A percentile compares a stretch with the other conserved stretches of the same genome.
Evolutionary conservation across 352 stramenopile species (phyloP).

Genomic region (Aphanomyces euteiches): DNA sequence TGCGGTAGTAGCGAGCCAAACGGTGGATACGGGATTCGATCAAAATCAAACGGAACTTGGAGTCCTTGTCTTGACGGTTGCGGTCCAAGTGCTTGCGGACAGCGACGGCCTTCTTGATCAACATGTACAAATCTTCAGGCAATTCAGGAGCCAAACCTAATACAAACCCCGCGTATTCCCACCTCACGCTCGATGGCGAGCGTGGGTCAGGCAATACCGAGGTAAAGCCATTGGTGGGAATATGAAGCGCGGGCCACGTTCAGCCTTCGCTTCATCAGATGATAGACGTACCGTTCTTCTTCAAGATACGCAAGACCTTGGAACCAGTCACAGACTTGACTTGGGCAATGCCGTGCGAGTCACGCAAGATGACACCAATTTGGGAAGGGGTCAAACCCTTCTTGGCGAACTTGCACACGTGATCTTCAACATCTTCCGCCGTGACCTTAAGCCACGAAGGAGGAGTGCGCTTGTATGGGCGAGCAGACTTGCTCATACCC

Average conservation of each 20-base stretch:
- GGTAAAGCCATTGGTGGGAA: conserved; percentile 15
- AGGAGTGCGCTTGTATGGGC: conserved; percentile 98
- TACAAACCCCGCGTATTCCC: conserved; percentile 71
- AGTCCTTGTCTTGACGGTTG: conserved; percentile 99
- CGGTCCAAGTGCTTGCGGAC: conserved; percentile 99
- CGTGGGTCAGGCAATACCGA: conserved; percentile 81
- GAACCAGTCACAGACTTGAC: conserved; percentile 97
- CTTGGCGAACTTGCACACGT: conserved; percentile 99
- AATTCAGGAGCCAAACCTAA: conserved; percentile 96
- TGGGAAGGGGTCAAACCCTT: conserved; percentile 96
- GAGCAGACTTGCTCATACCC: conserved; percentile 99
- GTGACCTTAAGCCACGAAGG: conserved; percentile 98
- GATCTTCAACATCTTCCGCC: conserved; percentile 95
- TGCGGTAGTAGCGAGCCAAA: conserved; percentile 98
- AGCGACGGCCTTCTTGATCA: conserved; percentile 99
- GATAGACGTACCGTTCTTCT: conserved; percentile 94
- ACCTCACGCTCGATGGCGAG: conserved; percentile 50
- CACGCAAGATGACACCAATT: conserved; percentile 99
- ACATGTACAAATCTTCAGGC: conserved; percentile 99
- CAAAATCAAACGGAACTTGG: conserved; percentile 99
- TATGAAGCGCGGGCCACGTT: conserved; percentile 16
- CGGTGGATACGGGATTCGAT: conserved; percentile 99
- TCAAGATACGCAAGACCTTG: conserved; percentile 99
- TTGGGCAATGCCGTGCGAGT: conserved; percentile 99
- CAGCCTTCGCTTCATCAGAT: conserved; percentile 13